Evolutionary conservation across 345 rosid genomes (phyloP), one percentile per base, ranked within the genome.

Genomic region (Garcia nutans): DNA sequence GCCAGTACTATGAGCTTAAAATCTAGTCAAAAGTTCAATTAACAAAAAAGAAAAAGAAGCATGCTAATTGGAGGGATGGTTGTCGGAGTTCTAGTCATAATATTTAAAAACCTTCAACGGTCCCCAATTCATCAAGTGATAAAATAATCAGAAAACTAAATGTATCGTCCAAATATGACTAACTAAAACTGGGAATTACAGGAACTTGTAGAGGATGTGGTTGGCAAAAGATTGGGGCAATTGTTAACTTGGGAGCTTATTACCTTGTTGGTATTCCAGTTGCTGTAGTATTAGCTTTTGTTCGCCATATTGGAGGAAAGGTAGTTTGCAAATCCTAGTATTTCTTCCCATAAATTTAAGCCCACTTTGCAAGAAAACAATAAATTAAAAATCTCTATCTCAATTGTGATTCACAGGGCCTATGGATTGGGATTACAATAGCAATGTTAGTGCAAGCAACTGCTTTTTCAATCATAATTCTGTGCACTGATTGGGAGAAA

Each of bases 141-240:
- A 33, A 33, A 33, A 33, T 1, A 33, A 33, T 33, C 2, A 1
- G 2, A 33, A 33, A 33, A 33, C 2, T 3, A 33, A 33, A 33
- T 33, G 4, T 33, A 33, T 33, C 37, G 2, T 33, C 37, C 4
- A 33, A 45, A 45, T 7, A 45, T 45, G 49, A 10, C 49, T 45
- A 45, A 8, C n/a, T n/a, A n/a, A n/a, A 45, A 45, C 9, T 45
- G 65, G 28, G 16, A 22, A 59, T 47, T 31, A 10, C 75, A 86
- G 90, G 94, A 42, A 81, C 71, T 68, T 79, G 82, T n/a, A 87
- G 94, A 80, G 92, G 94, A 61, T 87, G 89, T 49, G 94, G 90
- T 2, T 83, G 88, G 90, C 90, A 88, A 76, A 86, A 79, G 81
- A 74, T 84, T 8, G 92, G 94, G 6, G 90, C 94, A 26, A 70